A percentile compares a stretch with the other conserved stretches of the same genome.
These are phyloP conservation scores for Carex pumila DNA, from an alignment of 176 grass and related monocot genomes.

Conservation along the genomic window DNA sequence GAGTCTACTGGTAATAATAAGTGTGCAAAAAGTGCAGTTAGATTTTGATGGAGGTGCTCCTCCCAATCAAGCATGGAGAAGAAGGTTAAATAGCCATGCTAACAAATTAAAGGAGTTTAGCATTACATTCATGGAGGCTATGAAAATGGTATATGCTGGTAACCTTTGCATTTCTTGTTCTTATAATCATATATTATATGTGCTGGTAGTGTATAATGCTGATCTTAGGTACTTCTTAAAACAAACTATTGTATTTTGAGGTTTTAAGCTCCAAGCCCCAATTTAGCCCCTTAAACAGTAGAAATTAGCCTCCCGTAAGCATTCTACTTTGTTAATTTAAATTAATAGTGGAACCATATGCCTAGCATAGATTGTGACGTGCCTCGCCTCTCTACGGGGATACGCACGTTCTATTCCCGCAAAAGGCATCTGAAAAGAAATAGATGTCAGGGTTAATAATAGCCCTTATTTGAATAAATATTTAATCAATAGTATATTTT, in stretches of 20 bases:
- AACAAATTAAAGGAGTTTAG: slow-evolving; percentile 92
- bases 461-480: too few relatives aligned
- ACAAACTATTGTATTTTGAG: not conserved
- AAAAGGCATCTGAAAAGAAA: too few relatives aligned
- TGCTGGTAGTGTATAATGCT: not conserved
- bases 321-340: not conserved
- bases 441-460: too few relatives aligned
- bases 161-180: slow-evolving; percentile 1
- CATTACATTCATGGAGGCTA: slow-evolving; percentile 83
- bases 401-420: too few relatives aligned
- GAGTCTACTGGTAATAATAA: slow-evolving; percentile 9
- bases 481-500: not conserved
- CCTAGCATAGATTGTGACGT: too few relatives aligned
- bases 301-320: not conserved
- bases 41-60: slow-evolving; percentile 90
- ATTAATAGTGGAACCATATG: not conserved
- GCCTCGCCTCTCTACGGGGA: too few relatives aligned
- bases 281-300: not conserved
- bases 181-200: slow-evolving; percentile 9
- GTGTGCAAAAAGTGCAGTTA: slow-evolving; percentile 39
- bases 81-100: slow-evolving; percentile 86
- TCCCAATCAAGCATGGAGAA: slow-evolving; percentile 82
- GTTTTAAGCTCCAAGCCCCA: not conserved
- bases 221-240: not conserved
- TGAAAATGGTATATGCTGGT: slow-evolving; percentile 58